phyloP scores from a whole-genome alignment of 495 filamentous ascomycete genomes.

The Penicillium fimorum region DNA sequence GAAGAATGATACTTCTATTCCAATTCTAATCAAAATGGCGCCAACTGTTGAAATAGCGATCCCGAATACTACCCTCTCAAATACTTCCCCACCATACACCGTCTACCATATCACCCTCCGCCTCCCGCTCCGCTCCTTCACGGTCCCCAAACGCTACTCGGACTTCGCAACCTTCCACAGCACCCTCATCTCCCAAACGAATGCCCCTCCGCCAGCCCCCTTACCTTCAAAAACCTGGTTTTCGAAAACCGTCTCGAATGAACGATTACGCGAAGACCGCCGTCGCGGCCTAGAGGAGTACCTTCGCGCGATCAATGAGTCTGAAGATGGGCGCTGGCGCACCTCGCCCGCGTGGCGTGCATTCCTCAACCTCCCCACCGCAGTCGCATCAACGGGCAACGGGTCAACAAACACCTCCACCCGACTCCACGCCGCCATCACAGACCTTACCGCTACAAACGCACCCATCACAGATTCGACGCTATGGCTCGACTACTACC shows the following conservation, averaged over 20 bases:
- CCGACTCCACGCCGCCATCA: conserved; percentile 42
- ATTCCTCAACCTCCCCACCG: conserved; percentile 79
- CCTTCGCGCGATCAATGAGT: conserved; percentile 74
- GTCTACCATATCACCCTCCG: conserved; percentile 89
- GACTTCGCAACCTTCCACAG: conserved; percentile 80
- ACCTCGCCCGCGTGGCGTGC: conserved; percentile 77
- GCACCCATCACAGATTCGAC: conserved; percentile 66
- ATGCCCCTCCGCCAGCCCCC: conserved; percentile 59
- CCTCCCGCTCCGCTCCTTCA: conserved; percentile 82
- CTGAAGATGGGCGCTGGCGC: conserved; percentile 80
- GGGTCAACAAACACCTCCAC: conserved; percentile 37
- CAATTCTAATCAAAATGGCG: conserved; percentile 53
- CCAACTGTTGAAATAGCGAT: conserved; percentile 78
- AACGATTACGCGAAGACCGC: conserved; percentile 76
- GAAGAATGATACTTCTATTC: not conserved
- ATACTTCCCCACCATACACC: conserved; percentile 72
- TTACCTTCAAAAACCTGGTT: conserved; percentile 87
- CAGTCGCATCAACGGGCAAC: conserved; percentile 42
- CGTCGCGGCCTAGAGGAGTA: conserved; percentile 76
- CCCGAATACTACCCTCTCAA: conserved; percentile 65
- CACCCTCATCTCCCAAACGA: conserved; percentile 62
- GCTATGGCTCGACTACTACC: conserved; percentile 83
- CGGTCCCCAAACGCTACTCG: conserved; percentile 89
- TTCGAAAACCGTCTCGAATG: conserved; percentile 69
- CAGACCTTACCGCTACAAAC: conserved; percentile 45